These are phyloP conservation scores for Peniophora sp. DNA, from an alignment of 1,284 basidiomycete genomes.

Conservation along the genomic window DNA sequence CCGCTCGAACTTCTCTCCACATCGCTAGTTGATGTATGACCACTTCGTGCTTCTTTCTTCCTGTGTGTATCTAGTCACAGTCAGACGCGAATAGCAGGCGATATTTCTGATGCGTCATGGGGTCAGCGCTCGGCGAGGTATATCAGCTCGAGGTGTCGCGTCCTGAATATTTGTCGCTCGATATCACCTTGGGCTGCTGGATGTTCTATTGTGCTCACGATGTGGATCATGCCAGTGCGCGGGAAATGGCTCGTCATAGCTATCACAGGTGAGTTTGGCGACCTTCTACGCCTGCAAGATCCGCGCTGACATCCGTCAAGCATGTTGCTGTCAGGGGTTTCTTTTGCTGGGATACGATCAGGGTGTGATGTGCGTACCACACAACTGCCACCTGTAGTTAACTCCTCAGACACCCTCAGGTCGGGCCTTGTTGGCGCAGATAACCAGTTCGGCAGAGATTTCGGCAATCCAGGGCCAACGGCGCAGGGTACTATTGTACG, in stretches of 20 bases:
- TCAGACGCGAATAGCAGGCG: too few relatives aligned
- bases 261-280: neutral
- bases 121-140: too few relatives aligned
- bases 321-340: constrained; percentile 36
- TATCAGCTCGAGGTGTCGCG: too few relatives aligned
- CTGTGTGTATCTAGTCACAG: too few relatives aligned
- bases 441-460: constrained; percentile 33
- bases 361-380: constrained; percentile 33
- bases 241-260: neutral
- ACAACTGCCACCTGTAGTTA: neutral
- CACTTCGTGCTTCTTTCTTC: too few relatives aligned
- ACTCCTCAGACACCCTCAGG: constrained; percentile 14
- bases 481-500: constrained; percentile 33
- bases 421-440: constrained; percentile 23
- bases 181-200: too few relatives aligned
- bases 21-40: too few relatives aligned
- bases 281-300: neutral
- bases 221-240: neutral
- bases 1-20: too few relatives aligned
- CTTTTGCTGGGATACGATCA: constrained; percentile 38
- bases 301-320: constrained; percentile 15
- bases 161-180: too few relatives aligned
- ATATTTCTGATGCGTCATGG: too few relatives aligned
- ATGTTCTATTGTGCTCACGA: neutral
- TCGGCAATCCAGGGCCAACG: constrained; percentile 29